phyloP scores from a whole-genome alignment of 192 early-diverging fungal genomes.

The Diversispora eburnea region DNA sequence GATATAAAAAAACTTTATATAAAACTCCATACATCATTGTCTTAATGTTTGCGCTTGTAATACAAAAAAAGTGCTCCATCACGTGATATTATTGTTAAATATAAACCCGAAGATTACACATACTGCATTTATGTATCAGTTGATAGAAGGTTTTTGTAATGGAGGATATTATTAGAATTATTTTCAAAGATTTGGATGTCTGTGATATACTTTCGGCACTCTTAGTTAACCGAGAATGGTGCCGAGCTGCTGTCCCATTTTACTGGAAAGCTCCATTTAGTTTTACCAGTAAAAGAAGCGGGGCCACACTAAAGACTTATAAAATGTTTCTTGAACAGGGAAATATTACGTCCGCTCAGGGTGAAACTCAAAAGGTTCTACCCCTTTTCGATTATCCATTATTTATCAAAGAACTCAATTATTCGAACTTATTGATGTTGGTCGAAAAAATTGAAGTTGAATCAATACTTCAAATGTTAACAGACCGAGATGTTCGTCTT shows the following conservation, averaged over 20 bases:
- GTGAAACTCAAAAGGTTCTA: constrained; percentile 2
- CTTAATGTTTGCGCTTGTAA: too few species aligned
- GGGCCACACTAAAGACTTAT: constrained; percentile 5
- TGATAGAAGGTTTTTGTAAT: too few species aligned
- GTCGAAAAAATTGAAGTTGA: background rate
- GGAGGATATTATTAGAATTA: constrained; percentile 4
- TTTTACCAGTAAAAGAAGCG: constrained; percentile 18
- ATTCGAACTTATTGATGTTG: background rate
- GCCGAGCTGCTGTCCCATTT: background rate
- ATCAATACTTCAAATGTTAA: constrained; percentile 22
- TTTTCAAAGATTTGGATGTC: constrained; percentile 9
- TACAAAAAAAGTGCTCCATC: too few species aligned
- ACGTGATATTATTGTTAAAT: too few species aligned
- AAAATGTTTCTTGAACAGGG: constrained; percentile 15
- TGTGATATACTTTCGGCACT: constrained; percentile 26
- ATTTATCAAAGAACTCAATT: constrained; percentile 15
- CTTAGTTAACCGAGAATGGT: constrained; percentile 14
- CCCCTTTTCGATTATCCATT: constrained; percentile 15
- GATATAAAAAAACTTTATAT: too few species aligned
- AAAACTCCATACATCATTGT: too few species aligned
- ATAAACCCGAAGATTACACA: too few species aligned
- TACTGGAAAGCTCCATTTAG: constrained; percentile 28
- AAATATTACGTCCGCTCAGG: background rate
- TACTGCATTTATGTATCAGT: too few species aligned
- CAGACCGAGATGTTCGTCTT: constrained; percentile 2